Percentiles rank a stretch among this genome's conserved stretches.
Evolutionary conservation across 2,329 filamentous ascomycete species (phyloP).

Genomic region (Sphaceloma murrayae): DNA sequence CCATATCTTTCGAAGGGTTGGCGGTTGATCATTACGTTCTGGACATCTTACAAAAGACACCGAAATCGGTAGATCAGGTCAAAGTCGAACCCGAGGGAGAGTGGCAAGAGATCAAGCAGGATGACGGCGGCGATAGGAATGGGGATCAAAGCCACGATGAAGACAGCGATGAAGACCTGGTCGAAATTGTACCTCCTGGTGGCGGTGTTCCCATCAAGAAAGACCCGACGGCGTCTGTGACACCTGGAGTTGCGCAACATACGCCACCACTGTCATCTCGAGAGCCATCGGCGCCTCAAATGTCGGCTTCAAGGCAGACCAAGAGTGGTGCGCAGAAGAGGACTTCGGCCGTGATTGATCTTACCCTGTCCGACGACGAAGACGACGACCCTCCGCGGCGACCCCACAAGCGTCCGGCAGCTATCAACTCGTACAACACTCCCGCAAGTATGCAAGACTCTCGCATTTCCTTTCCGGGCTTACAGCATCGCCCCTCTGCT

Average conservation of each 20-base stretch:
- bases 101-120: constrained; percentile 52
- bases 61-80: constrained; percentile 66
- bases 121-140: constrained; percentile 32
- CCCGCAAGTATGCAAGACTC: constrained; percentile 18
- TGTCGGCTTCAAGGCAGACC: constrained; percentile 25
- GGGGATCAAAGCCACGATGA: constrained; percentile 31
- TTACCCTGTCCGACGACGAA: constrained; percentile 36
- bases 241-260: constrained; percentile 31
- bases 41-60: constrained; percentile 70
- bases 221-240: constrained; percentile 27
- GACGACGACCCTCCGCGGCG: constrained; percentile 35
- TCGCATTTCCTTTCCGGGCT: constrained; percentile 12
- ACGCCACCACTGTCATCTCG: constrained; percentile 40
- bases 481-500: constrained; percentile 1
- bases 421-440: constrained; percentile 21
- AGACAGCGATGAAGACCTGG: constrained; percentile 36
- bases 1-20: constrained; percentile 68
- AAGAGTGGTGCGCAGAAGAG: constrained; percentile 34
- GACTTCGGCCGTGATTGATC: constrained; percentile 39
- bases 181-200: constrained; percentile 35
- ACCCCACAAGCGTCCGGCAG: constrained; percentile 27
- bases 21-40: constrained; percentile 87
- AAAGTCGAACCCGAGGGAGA: constrained; percentile 78
- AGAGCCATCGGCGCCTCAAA: constrained; percentile 31
- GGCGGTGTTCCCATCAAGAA: constrained; percentile 33